phyloP scores from a whole-genome alignment of 1,284 basidiomycete genomes.

The Rhizopogon parksii region DNA sequence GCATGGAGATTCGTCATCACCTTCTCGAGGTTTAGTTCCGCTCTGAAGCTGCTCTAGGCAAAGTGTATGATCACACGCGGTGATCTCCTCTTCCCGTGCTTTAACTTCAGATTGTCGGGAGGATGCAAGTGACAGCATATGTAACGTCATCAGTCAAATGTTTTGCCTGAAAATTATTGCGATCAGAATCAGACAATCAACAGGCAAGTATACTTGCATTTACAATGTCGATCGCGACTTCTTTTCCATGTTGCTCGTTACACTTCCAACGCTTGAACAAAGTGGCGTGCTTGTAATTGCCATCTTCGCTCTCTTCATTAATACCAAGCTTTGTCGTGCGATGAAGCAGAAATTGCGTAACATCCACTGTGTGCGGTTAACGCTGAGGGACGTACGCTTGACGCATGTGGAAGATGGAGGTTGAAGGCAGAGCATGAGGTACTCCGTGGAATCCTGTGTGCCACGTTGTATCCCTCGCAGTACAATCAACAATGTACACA shows the following conservation, averaged over 20 bases:
- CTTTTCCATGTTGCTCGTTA: conserved; percentile 10
- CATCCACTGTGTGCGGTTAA: too few relatives aligned
- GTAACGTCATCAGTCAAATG: conserved; percentile 59
- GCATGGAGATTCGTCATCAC: conserved; percentile 20
- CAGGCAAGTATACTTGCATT: conserved; percentile 7
- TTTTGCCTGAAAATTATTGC: conserved; percentile 36
- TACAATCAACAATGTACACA: too few relatives aligned
- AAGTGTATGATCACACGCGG: conserved; percentile 82
- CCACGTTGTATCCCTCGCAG: too few relatives aligned
- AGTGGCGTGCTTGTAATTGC: conserved; percentile 74
- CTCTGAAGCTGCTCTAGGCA: conserved; percentile 63
- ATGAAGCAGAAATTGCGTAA: too few relatives aligned
- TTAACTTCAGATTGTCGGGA: conserved; percentile 91
- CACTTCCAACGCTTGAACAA: conserved; percentile 50
- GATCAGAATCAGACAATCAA: background rate
- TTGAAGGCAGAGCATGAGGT: too few relatives aligned
- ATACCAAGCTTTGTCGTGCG: conserved; percentile 84
- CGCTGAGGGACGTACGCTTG: too few relatives aligned
- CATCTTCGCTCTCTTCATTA: conserved; percentile 77
- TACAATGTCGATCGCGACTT: conserved; percentile 27
- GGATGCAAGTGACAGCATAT: conserved; percentile 82
- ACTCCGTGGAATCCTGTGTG: too few relatives aligned
- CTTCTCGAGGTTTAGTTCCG: conserved; percentile 47
- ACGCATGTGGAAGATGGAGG: too few relatives aligned
- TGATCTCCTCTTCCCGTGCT: conserved; percentile 96